Base-by-base conservation (phyloP, 2,329 filamentous ascomycete species). In the Hymenoscyphus scutula region DNA sequence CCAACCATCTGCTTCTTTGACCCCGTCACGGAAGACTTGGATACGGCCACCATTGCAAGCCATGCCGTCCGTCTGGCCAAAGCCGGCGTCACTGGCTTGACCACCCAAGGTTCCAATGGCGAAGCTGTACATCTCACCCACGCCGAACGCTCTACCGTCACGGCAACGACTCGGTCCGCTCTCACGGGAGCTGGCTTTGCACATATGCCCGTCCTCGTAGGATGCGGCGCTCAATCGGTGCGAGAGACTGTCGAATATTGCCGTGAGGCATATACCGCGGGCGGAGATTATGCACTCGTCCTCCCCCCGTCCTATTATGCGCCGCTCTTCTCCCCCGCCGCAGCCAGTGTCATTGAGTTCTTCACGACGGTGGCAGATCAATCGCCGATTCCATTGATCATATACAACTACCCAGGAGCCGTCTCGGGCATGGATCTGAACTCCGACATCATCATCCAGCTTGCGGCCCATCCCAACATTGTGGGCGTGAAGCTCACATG, bases 321-420 rank as follows among this genome's bases (percentile, higher is more conserved):
- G 64, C 75, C 81, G 4, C 76, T 87, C 23, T 82, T 89, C 69
- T 81, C 69, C 2, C 72, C 87, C 63, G 80, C 82, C 56, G 81
- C 79, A 32, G 81, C 82, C 10, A 81, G 80, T 6, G 75, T 89
- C 41, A 76, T 82, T 56, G 78, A 81, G 54, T 89, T 85, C 74
- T 90, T 89, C 78, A 77, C 76, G 41, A 79, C 82, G 57, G 84
- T 87, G 15, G 84, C 83, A 6, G 77, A 95, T 74, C 82, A 78
- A 58, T 91, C 89, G 56, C 90, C 91, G 3, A 79, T 96, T 17
- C 91, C 91, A 25, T 75, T 96, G 63, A 82, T 96, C 67, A 81
- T 96, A 59, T 96, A 96, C 84, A 96, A 96, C 81, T 96, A 95
- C 79, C 92, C 92, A 0, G 91, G 91, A 60, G 92, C 91, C 56